Evolutionary conservation across 805 yeast genomes (phyloP).

Genomic region (Metschnikowia bowlesiae): DNA sequence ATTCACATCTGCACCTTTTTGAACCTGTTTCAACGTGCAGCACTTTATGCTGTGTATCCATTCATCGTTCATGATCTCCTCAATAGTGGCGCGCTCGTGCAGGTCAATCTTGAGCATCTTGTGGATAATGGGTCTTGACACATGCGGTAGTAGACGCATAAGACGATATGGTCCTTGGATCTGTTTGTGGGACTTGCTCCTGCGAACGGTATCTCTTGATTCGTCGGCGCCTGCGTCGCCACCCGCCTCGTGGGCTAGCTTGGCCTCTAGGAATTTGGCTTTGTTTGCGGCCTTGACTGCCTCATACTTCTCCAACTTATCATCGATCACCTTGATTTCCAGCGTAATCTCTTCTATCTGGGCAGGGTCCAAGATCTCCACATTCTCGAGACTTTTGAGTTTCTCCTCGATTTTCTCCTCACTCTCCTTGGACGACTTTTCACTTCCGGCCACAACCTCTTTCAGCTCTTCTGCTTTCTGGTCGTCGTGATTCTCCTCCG

Average conservation of each 20-base stretch:
- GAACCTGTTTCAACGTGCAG: constrained; percentile 46
- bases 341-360: constrained; percentile 28
- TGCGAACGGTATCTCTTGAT: constrained; percentile 13
- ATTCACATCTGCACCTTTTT: constrained; percentile 19
- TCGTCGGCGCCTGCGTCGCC: constrained; percentile 8
- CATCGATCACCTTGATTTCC: constrained; percentile 36
- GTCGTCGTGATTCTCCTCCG: constrained; percentile 6
- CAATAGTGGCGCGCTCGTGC: constrained; percentile 56
- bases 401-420: constrained; percentile 14
- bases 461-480: background rate
- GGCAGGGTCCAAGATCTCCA: constrained; percentile 30
- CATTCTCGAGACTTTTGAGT: constrained; percentile 17
- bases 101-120: constrained; percentile 64
- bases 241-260: constrained; percentile 6
- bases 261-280: constrained; percentile 23
- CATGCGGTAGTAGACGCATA: constrained; percentile 78
- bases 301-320: constrained; percentile 35
- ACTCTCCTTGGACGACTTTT: constrained; percentile 12
- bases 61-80: constrained; percentile 61
- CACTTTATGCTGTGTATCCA: constrained; percentile 63
- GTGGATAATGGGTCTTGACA: constrained; percentile 71
- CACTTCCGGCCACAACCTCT: background rate
- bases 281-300: constrained; percentile 32
- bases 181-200: constrained; percentile 43
- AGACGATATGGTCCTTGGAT: constrained; percentile 81